Evolutionary conservation across 768 basidiomycete genomes (phyloP).

Genomic region (Candolleomyces efflorescens): DNA sequence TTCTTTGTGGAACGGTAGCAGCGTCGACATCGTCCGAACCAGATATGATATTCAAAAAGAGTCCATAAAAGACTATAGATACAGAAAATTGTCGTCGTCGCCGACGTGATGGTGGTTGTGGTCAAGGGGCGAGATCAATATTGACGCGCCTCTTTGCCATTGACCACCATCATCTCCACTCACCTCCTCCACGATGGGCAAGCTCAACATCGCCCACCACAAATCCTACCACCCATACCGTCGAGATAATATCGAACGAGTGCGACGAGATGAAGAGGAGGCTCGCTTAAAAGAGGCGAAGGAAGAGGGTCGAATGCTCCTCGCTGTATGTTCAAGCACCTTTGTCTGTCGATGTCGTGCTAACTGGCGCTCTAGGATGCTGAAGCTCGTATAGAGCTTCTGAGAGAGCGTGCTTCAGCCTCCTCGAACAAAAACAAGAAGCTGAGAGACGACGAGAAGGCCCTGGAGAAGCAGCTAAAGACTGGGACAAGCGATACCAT

Average conservation of each 20-base stretch:
- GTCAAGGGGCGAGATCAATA: background rate
- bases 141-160: background rate
- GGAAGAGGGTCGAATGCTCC: slow-evolving; percentile 66
- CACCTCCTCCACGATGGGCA: slow-evolving; percentile 52
- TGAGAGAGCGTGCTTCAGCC: slow-evolving; percentile 59
- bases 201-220: slow-evolving; percentile 87
- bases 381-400: slow-evolving; percentile 66
- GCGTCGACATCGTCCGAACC: slow-evolving; percentile 34
- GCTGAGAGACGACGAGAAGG: slow-evolving; percentile 32
- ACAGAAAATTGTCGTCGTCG: background rate
- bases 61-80: background rate
- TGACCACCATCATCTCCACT: background rate
- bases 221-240: slow-evolving; percentile 89
- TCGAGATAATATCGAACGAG: slow-evolving; percentile 78
- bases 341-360: slow-evolving; percentile 5
- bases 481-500: slow-evolving; percentile 25
- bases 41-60: background rate
- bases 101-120: background rate
- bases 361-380: slow-evolving; percentile 51
- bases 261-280: slow-evolving; percentile 79
- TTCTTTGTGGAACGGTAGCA: slow-evolving; percentile 64
- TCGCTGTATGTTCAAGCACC: slow-evolving; percentile 49
- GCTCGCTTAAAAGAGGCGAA: slow-evolving; percentile 60
- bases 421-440: slow-evolving; percentile 27
- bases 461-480: slow-evolving; percentile 18